These are phyloP conservation scores for Fistulifera pelliculosa DNA, from an alignment of 108 stramenopile species.

Conservation along the genomic window DNA sequence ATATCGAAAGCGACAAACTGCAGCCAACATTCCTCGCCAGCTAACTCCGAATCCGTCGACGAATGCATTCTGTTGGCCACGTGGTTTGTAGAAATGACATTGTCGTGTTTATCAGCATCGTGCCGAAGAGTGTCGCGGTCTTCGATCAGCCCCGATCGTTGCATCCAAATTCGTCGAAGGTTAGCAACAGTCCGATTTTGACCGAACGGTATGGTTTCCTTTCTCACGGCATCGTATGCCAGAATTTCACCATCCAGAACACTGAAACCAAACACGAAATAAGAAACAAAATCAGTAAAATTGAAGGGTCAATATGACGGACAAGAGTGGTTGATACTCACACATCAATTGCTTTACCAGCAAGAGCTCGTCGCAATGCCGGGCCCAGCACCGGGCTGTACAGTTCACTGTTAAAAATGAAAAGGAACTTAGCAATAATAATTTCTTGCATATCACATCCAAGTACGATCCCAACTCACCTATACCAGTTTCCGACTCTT, in stretches of 20 bases:
- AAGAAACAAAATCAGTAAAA: too few species aligned
- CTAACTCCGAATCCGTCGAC: conserved; percentile 6
- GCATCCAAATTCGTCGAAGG: conserved; percentile 38
- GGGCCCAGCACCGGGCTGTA: conserved; percentile 78
- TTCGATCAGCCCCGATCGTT: conserved; percentile 40
- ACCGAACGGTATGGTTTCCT: conserved; percentile 65
- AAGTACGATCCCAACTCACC: too few species aligned
- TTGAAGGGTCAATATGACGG: too few species aligned
- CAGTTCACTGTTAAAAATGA: conserved; percentile 39
- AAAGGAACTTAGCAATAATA: conserved; percentile 26
- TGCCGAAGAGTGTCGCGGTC: conserved; percentile 57
- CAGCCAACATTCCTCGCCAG: conserved; percentile 52
- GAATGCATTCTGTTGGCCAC: conserved; percentile 2
- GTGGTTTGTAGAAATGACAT: conserved; percentile 1
- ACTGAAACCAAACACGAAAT: too few species aligned
- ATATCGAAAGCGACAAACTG: conserved; percentile 63
- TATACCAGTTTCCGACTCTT: conserved; percentile 6
- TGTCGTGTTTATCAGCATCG: conserved; percentile 27
- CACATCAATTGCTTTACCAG: conserved; percentile 42
- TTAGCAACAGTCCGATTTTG: conserved; percentile 64
- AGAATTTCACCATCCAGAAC: conserved; percentile 82
- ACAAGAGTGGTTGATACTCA: too few species aligned
- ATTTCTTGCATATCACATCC: too few species aligned
- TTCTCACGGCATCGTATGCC: conserved; percentile 52
- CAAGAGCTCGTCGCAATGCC: conserved; percentile 49